Evolutionary conservation across 306 rosid species (phyloP).

Genomic region (Quercus suber): DNA sequence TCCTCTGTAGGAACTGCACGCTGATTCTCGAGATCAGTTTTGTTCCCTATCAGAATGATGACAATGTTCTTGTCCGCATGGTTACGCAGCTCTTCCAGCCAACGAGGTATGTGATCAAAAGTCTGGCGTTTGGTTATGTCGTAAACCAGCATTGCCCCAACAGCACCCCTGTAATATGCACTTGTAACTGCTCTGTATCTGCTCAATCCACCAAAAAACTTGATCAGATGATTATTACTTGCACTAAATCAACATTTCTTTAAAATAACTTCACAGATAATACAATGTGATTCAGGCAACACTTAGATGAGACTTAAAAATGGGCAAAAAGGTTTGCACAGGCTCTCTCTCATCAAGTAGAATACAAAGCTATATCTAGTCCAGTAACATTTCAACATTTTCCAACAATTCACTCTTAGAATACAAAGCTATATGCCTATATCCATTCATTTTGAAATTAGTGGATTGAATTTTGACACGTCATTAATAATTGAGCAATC

Average conservation of each 20-base stretch:
- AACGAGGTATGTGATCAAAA: slow-evolving; percentile 92
- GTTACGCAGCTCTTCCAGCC: slow-evolving; percentile 92
- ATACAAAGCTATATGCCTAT: background rate
- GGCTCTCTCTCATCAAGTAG: background rate
- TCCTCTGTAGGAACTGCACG: slow-evolving; percentile 85
- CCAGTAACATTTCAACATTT: no score
- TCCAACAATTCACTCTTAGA: background rate
- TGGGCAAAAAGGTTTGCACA: background rate
- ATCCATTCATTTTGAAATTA: no score
- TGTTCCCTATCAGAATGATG: slow-evolving; percentile 88
- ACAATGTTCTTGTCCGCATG: slow-evolving; percentile 97
- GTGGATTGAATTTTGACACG: no score
- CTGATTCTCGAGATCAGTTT: slow-evolving; percentile 77
- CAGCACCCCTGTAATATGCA: slow-evolving; percentile 97
- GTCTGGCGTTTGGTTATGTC: slow-evolving; percentile 87
- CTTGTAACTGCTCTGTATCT: slow-evolving; percentile 97
- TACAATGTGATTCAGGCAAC: background rate
- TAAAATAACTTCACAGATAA: background rate
- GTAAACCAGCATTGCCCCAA: slow-evolving; percentile 95
- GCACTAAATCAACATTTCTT: background rate
- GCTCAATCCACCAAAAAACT: slow-evolving; percentile 21
- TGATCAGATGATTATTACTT: background rate
- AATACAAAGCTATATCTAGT: background rate
- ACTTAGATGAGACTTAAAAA: background rate
- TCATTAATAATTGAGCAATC: background rate